Evolutionary conservation across 371 early-diverging fungal genomes (phyloP).

Genomic region (Blakeslea trispora): DNA sequence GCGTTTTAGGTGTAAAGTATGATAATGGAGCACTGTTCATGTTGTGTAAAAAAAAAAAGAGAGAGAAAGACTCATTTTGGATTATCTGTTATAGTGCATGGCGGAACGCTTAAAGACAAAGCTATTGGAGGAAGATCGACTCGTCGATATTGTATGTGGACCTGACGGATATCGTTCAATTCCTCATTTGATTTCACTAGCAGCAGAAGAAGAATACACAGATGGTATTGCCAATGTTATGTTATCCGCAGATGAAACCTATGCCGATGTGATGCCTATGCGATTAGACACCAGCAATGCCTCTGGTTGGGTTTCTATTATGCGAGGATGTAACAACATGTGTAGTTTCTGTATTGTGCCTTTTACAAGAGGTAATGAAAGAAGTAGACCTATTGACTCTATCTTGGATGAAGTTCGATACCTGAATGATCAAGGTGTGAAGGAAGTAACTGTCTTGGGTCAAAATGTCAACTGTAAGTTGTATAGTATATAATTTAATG

Average conservation of each 20-base stretch:
- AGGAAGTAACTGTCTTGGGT: slow-evolving; percentile 78
- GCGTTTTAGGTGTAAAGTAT: slow-evolving; percentile 77
- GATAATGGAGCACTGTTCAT: too few relatives aligned
- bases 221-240: slow-evolving; percentile 79
- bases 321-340: slow-evolving; percentile 88
- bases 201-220: slow-evolving; percentile 62
- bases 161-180: slow-evolving; percentile 81
- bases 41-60: too few relatives aligned
- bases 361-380: slow-evolving; percentile 71
- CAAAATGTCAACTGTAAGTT: slow-evolving; percentile 77
- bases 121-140: slow-evolving; percentile 68
- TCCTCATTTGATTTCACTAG: slow-evolving; percentile 70
- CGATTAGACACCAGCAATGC: slow-evolving; percentile 62
- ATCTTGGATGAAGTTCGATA: slow-evolving; percentile 69
- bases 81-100: slow-evolving; percentile 61
- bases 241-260: slow-evolving; percentile 83
- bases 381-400: slow-evolving; percentile 74
- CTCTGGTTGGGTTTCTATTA: slow-evolving; percentile 72
- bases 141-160: slow-evolving; percentile 82
- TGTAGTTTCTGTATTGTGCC: slow-evolving; percentile 83
- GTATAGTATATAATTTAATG: neutral
- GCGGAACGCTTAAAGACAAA: slow-evolving; percentile 78
- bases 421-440: slow-evolving; percentile 71
- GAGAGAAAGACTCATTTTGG: too few relatives aligned
- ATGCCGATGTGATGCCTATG: slow-evolving; percentile 80